Conservation (phyloP, 306 rosid genomes). For the Glycine latifolia region DNA sequence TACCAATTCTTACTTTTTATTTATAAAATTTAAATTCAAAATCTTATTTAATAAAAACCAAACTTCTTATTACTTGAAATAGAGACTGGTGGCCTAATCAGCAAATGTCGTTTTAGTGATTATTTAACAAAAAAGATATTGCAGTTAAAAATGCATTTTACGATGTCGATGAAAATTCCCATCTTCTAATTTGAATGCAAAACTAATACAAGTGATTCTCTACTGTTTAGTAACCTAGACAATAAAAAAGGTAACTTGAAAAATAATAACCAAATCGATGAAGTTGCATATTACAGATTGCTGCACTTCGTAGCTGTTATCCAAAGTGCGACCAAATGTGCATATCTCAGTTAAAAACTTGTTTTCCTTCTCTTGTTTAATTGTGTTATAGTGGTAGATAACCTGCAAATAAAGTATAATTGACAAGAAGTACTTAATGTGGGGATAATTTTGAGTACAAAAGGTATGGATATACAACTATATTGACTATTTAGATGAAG, state of each 20-base stretch:
- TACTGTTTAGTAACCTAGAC: neutral
- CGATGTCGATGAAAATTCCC: neutral
- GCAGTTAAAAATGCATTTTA: too few species aligned
- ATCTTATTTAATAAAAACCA: neutral
- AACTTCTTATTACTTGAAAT: neutral
- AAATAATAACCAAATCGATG: neutral
- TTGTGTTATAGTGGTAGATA: too few species aligned
- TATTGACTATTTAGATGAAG: too few species aligned
- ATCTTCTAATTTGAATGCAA: neutral
- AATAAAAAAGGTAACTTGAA: too few species aligned
- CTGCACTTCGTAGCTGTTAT: neutral
- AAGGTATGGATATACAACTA: too few species aligned
- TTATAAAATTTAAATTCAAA: neutral
- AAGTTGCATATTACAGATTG: neutral
- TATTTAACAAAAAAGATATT: too few species aligned
- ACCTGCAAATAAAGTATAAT: too few species aligned
- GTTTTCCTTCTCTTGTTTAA: too few species aligned
- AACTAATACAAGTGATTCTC: neutral
- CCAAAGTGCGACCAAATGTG: neutral
- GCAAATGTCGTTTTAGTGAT: too few species aligned
- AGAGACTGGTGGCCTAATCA: neutral
- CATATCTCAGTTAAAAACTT: neutral
- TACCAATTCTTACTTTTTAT: too few species aligned
- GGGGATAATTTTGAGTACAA: too few species aligned
- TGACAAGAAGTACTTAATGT: too few species aligned